These are phyloP conservation scores for Solanum infundibuliforme DNA, from an alignment of 257 asterid genomes.

Conservation along the genomic window DNA sequence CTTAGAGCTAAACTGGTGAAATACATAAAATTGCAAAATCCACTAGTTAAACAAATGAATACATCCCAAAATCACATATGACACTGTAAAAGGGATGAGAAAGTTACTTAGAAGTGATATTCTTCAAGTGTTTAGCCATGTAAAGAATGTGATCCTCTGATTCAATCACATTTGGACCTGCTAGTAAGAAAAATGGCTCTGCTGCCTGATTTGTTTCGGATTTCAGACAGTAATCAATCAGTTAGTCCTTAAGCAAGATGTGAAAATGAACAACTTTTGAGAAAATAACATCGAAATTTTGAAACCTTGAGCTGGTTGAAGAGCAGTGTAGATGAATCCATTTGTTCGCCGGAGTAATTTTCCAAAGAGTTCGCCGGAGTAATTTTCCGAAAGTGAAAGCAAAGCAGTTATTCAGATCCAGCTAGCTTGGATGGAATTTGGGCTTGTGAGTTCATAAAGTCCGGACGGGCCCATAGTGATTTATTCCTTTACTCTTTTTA, in stretches of 20 bases:
- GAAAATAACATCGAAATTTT: background rate
- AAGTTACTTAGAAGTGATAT: slow-evolving; percentile 39
- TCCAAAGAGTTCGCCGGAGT: background rate
- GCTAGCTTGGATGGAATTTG: background rate
- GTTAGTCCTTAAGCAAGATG: background rate
- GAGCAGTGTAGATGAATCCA: slow-evolving; percentile 56
- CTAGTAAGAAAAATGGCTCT: slow-evolving; percentile 77
- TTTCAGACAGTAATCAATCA: background rate
- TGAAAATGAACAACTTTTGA: background rate
- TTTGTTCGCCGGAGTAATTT: background rate
- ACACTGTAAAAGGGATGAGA: background rate
- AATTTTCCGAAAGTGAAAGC: background rate
- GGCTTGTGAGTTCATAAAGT: background rate
- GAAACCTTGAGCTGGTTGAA: slow-evolving; percentile 79
- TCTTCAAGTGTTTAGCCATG: slow-evolving; percentile 68
- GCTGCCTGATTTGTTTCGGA: slow-evolving; percentile 30
- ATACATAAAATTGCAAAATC: background rate
- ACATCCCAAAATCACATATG: background rate
- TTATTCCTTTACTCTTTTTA: background rate
- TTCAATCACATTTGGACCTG: slow-evolving; percentile 93
- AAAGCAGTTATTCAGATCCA: background rate
- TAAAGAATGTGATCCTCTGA: slow-evolving; percentile 74
- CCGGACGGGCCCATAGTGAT: background rate
- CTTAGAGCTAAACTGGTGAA: background rate
- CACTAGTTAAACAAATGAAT: background rate